Base-by-base conservation (phyloP, 352 stramenopile genomes). In the Elongisporangium prolatum region DNA sequence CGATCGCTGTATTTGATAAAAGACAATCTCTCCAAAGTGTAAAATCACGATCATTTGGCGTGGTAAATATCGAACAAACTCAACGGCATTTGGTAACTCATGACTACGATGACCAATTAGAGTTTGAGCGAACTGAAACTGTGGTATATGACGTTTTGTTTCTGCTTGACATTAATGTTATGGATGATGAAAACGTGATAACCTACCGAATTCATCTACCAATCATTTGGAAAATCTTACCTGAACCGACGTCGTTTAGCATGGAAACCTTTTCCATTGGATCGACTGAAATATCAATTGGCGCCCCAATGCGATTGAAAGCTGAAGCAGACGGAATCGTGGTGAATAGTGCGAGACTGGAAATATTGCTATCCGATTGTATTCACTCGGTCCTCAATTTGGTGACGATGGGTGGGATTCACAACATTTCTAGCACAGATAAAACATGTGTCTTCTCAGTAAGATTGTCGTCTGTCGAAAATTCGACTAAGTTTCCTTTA, bases 1-100 rank as follows among this genome's bases (percentile, higher is more conserved):
- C 9, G 3, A 54, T 67, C 44, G 57, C 14, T 1, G 47, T 67
- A 22, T 69, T 69, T 20, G 28, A 48, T 21, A 4, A 50, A n/a
- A 38, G 16, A 1, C 59, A 66, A 7, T 21, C 17, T 9, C 56
- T 67, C 51, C 14, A 11, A 13, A 63, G 51, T 8, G 16, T 63
- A 16, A 53, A 50, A 54, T 16, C 50, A 13, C 34, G 21, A 49
- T 67, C 54, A 3, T 48, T 48, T 28, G 63, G 63, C 10, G 14
- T 56, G 18, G n/a, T 57, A 16, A 5, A 63, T 18, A 60, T 69
- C 48, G 28, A 40, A 17, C 34, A 44, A 44, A 4, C 10, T 17
- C 34, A 44, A 44, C 10, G 8, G 11, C 11, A 56, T 52, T 55
- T 48, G 47, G 21, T 44, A 3, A 13, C 10, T 11, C 34, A 44